A percentile compares a stretch with the other conserved stretches of the same genome.
These are phyloP conservation scores for Fusarium lyarnte DNA, from an alignment of 2,329 filamentous ascomycete genomes.

Conservation along the genomic window DNA sequence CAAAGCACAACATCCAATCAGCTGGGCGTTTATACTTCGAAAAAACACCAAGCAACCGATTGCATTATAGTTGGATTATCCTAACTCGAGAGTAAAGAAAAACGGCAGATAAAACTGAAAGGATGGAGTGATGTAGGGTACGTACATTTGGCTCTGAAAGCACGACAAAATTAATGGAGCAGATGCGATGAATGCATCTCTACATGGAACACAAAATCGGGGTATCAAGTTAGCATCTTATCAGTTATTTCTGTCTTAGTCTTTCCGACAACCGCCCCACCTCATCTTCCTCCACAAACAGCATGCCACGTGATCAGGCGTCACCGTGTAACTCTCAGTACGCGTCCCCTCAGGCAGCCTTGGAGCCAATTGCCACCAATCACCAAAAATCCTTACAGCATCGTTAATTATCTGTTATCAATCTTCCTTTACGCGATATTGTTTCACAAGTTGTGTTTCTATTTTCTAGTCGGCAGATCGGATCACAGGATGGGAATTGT, in stretches of 20 bases:
- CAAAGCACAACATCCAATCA: background rate
- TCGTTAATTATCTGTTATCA: background rate
- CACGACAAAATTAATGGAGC: fast-evolving
- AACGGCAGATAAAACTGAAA: no score
- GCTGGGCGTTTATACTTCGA: fast-evolving
- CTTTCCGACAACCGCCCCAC: fast-evolving
- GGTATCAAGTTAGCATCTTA: fast-evolving
- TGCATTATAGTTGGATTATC: fast-evolving
- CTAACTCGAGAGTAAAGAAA: background rate
- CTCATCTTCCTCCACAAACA: background rate
- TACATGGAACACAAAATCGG: fast-evolving
- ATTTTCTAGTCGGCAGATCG: background rate
- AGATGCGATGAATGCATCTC: background rate
- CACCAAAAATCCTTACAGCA: background rate
- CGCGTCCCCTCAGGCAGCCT: background rate
- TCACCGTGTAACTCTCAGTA: background rate
- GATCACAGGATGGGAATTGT: background rate
- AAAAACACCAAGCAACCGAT: fast-evolving
- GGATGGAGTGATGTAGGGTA: background rate
- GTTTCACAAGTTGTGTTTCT: background rate
- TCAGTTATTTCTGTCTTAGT: fast-evolving
- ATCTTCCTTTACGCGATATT: background rate
- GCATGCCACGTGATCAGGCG: constrained; percentile 3
- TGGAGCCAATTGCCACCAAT: background rate
- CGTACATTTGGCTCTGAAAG: background rate